Evolutionary conservation across 2,329 filamentous ascomycete species (phyloP).

Genomic region (Sporothrix dimorphospora): DNA sequence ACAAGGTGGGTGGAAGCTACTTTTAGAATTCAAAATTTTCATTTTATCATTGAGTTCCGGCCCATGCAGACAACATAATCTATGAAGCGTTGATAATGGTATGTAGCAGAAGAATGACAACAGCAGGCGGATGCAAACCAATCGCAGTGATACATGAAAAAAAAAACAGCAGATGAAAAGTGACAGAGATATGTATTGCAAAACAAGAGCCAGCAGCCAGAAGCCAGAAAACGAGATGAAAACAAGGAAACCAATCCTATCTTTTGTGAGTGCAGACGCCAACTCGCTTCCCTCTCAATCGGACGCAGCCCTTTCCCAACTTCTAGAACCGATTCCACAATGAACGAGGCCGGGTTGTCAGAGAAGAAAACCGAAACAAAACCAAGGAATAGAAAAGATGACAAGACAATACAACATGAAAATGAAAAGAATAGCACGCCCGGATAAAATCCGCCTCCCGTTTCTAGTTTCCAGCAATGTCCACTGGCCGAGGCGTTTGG

Average conservation of each 20-base stretch:
- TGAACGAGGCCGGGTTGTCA: background rate
- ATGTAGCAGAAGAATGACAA: background rate
- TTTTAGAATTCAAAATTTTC: background rate
- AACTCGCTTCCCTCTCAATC: background rate
- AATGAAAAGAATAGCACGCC: background rate
- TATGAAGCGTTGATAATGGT: background rate
- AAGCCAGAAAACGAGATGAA: background rate
- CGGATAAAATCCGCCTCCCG: background rate
- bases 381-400: background rate
- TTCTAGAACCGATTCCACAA: background rate
- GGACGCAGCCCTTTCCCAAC: background rate
- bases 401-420: background rate
- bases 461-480: slow-evolving; percentile 34
- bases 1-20: background rate
- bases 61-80: too few relatives aligned
- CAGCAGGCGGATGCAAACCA: too few relatives aligned
- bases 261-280: slow-evolving; percentile 10
- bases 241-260: background rate
- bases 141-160: background rate
- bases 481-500: slow-evolving; percentile 40
- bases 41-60: too few relatives aligned
- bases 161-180: background rate
- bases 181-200: background rate
- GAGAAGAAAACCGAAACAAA: background rate
- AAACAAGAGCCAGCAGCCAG: background rate